Conservation (phyloP, 2,329 filamentous ascomycete genomes). For the Aspergillus sp. region DNA sequence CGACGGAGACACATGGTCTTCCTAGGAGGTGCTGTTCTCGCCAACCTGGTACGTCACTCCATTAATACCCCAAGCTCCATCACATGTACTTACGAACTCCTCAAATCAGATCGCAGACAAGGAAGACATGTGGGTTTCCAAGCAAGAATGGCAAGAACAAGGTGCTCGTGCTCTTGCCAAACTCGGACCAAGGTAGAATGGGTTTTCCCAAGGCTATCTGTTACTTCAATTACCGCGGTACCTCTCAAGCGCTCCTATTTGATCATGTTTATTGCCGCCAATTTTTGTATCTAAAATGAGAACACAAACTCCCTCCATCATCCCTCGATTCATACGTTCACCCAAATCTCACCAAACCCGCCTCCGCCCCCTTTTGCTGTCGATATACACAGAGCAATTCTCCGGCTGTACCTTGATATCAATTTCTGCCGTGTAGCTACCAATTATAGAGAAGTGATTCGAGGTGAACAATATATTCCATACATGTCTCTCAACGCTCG, state of each 20-base stretch:
- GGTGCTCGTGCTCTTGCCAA: constrained; percentile 83
- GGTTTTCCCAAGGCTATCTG: constrained; percentile 15
- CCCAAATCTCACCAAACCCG: constrained; percentile 18
- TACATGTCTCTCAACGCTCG: neutral
- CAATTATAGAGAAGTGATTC: neutral
- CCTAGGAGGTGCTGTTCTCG: constrained; percentile 90
- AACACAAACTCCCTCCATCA: constrained; percentile 10
- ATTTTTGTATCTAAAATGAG: constrained; percentile 4
- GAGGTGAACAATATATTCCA: neutral
- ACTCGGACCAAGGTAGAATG: constrained; percentile 75
- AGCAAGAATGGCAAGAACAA: constrained; percentile 95
- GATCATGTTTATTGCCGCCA: neutral
- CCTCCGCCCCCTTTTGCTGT: constrained; percentile 5
- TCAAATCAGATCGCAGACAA: constrained; percentile 81
- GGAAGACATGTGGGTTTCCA: constrained; percentile 98
- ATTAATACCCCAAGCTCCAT: neutral
- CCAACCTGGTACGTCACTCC: constrained; percentile 70
- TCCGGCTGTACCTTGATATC: neutral
- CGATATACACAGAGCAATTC: constrained; percentile 13
- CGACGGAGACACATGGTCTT: constrained; percentile 99
- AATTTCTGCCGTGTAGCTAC: constrained; percentile 1
- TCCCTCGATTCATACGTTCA: constrained; percentile 11
- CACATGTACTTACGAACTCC: constrained; percentile 12
- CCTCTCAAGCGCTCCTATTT: constrained; percentile 2
- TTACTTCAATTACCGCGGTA: neutral